Conservation (phyloP, 768 basidiomycete species). For the Lactarius hengduanensis region DNA sequence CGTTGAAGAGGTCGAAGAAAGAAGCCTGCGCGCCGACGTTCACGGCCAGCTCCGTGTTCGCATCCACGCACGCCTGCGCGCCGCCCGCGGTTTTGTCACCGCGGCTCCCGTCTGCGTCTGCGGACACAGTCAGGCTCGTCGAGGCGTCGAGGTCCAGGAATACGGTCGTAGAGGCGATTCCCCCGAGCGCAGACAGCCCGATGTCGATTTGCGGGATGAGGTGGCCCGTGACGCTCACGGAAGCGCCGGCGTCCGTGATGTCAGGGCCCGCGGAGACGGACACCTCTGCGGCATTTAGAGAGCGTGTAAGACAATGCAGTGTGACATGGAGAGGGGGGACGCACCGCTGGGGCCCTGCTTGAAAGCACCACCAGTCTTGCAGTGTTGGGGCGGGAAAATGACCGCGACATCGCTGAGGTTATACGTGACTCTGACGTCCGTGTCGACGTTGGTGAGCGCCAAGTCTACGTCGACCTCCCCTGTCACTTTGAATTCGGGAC, state of each 20-base stretch:
- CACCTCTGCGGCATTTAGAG: conserved; percentile 31
- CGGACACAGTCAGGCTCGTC: background rate
- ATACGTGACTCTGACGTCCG: conserved; percentile 46
- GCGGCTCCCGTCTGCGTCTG: background rate
- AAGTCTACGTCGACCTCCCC: conserved; percentile 34
- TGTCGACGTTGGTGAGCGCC: conserved; percentile 40
- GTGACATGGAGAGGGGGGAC: conserved; percentile 25
- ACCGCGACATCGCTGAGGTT: conserved; percentile 43
- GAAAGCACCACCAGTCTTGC: conserved; percentile 35
- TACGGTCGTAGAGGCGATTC: background rate
- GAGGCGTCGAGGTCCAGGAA: conserved; percentile 21
- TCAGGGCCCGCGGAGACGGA: conserved; percentile 40
- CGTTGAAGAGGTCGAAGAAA: conserved; percentile 7
- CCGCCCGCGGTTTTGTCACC: too few relatives aligned
- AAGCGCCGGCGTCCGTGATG: conserved; percentile 28
- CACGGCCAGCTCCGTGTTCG: conserved; percentile 11
- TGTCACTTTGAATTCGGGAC: conserved; percentile 47
- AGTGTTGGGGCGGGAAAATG: conserved; percentile 42
- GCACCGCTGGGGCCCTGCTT: conserved; percentile 44
- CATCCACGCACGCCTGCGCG: conserved; percentile 16
- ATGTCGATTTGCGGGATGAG: conserved; percentile 42
- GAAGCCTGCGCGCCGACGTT: conserved; percentile 1
- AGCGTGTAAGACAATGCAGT: conserved; percentile 33
- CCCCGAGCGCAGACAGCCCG: conserved; percentile 4
- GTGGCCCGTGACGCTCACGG: conserved; percentile 45